These are phyloP conservation scores for Sideroxylon spinosum DNA, from an alignment of 179 eudicot genomes.

Conservation along the genomic window DNA sequence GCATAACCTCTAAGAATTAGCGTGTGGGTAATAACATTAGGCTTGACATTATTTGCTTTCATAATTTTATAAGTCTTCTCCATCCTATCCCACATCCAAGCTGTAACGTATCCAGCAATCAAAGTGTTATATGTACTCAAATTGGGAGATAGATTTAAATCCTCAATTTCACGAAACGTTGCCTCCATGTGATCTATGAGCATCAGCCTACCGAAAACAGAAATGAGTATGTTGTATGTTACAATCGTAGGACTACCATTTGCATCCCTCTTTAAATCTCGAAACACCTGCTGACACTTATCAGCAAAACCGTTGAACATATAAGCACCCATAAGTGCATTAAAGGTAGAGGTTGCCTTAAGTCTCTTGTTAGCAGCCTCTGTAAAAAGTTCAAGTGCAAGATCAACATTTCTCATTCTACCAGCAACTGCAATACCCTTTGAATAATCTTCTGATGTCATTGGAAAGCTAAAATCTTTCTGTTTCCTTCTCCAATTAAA, in stretches of 20 bases:
- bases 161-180: slow-evolving; percentile 43
- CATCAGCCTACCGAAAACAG: slow-evolving; percentile 65
- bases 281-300: slow-evolving; percentile 59
- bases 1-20: slow-evolving; percentile 85
- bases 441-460: slow-evolving; percentile 65
- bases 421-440: slow-evolving; percentile 68
- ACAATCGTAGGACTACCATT: slow-evolving; percentile 55
- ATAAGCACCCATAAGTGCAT: slow-evolving; percentile 74
- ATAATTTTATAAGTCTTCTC: slow-evolving; percentile 53
- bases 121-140: slow-evolving; percentile 53
- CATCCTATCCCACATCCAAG: slow-evolving; percentile 97
- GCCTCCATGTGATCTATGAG: slow-evolving; percentile 84
- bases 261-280: slow-evolving; percentile 52
- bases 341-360: slow-evolving; percentile 44
- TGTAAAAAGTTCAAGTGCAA: slow-evolving; percentile 59
- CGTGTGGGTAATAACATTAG: slow-evolving; percentile 48
- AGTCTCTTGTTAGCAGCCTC: slow-evolving; percentile 49
- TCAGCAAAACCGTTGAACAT: slow-evolving; percentile 41
- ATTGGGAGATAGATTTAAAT: slow-evolving; percentile 49
- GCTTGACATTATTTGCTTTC: slow-evolving; percentile 41
- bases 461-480: slow-evolving; percentile 35
- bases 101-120: slow-evolving; percentile 74
- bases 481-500: slow-evolving; percentile 67
- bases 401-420: slow-evolving; percentile 46
- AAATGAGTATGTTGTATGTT: slow-evolving; percentile 77